Evolutionary conservation across 805 yeast genomes (phyloP).

Genomic region (Yarrowia porcina): DNA sequence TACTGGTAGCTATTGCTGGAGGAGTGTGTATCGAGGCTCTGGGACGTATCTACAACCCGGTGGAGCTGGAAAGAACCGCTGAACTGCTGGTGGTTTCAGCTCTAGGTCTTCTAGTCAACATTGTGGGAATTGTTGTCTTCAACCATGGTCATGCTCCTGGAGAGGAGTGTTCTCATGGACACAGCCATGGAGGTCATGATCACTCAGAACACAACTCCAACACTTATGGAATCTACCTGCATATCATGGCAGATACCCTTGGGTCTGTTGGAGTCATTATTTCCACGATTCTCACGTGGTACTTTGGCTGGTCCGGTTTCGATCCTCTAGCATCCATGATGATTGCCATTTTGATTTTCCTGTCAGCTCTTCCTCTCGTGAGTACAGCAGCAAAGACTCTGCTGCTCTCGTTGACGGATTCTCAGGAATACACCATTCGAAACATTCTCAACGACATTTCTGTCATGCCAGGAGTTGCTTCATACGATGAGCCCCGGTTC

Average conservation of each 20-base stretch:
- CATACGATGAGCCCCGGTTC: conserved; percentile 85
- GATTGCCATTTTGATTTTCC: conserved; percentile 74
- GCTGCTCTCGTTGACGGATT: conserved; percentile 56
- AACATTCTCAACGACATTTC: conserved; percentile 65
- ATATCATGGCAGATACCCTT: conserved; percentile 89
- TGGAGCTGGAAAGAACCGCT: conserved; percentile 69
- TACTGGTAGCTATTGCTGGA: conserved; percentile 81
- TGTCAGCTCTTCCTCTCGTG: conserved; percentile 80
- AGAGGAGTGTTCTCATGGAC: conserved; percentile 43
- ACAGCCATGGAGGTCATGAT: conserved; percentile 38
- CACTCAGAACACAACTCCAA: conserved; percentile 51
- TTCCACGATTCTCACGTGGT: conserved; percentile 73
- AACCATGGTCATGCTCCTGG: conserved; percentile 71
- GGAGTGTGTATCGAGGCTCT: conserved; percentile 85
- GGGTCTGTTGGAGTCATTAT: conserved; percentile 97
- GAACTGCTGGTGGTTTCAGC: conserved; percentile 82
- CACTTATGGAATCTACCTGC: conserved; percentile 92
- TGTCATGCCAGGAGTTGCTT: conserved; percentile 71
- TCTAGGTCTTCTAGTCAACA: conserved; percentile 80
- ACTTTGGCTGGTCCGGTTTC: conserved; percentile 71
- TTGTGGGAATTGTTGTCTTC: conserved; percentile 92
- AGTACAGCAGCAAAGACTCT: conserved; percentile 75
- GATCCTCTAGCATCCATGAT: conserved; percentile 91
- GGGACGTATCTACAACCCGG: conserved; percentile 76
- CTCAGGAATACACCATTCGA: conserved; percentile 61